These are phyloP conservation scores for Ceratobasidium sp. DNA, from an alignment of 1,284 basidiomycete genomes.

Conservation along the genomic window DNA sequence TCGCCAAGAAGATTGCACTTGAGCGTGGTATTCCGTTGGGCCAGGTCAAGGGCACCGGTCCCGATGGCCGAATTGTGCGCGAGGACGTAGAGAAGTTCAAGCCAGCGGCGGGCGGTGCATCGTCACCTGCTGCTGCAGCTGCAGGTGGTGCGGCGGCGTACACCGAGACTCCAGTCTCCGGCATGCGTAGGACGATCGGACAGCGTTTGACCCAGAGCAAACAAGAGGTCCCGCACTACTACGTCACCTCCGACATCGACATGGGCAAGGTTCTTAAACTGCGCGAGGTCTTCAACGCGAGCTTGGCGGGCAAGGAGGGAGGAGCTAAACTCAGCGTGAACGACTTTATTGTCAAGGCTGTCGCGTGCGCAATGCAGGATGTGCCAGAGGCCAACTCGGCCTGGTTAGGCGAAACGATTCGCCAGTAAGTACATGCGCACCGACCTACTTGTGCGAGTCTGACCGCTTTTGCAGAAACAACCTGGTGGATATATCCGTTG, in stretches of 20 bases:
- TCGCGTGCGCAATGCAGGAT: conserved; percentile 88
- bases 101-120: conserved; percentile 60
- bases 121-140: conserved; percentile 55
- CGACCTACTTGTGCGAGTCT: neutral
- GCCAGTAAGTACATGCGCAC: conserved; percentile 72
- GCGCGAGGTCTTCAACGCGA: conserved; percentile 95
- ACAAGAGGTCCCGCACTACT: conserved; percentile 96
- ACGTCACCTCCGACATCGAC: conserved; percentile 93
- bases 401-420: conserved; percentile 95
- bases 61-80: conserved; percentile 92
- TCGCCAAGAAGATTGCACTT: conserved; percentile 96
- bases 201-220: conserved; percentile 92
- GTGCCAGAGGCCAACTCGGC: conserved; percentile 98
- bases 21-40: conserved; percentile 93
- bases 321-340: conserved; percentile 94
- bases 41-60: conserved; percentile 94
- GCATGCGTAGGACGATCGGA: conserved; percentile 96
- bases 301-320: conserved; percentile 84
- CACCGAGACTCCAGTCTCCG: conserved; percentile 90
- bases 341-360: conserved; percentile 98
- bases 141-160: conserved; percentile 72
- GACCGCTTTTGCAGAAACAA: conserved; percentile 74
- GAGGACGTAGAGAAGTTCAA: conserved; percentile 94
- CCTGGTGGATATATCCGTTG: conserved; percentile 96
- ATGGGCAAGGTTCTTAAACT: conserved; percentile 98